These are phyloP conservation scores for Fusarium pseudoanthophilum DNA, from an alignment of 2,329 filamentous ascomycete species.

Conservation along the genomic window DNA sequence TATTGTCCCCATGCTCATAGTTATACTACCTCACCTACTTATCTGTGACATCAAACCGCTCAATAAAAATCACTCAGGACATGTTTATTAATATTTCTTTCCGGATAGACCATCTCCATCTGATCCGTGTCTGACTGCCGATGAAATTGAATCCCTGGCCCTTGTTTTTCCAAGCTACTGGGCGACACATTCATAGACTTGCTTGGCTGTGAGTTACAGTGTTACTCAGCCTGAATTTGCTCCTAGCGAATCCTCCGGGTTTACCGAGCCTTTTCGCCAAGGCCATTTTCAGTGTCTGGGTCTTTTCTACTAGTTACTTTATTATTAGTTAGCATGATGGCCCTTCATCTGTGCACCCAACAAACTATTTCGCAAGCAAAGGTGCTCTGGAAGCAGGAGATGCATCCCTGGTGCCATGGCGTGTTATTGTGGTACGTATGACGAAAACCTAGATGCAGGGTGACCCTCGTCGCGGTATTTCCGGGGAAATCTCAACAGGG, in stretches of 20 bases:
- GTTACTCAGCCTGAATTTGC: constrained; percentile 21
- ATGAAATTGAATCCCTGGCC: constrained; percentile 17
- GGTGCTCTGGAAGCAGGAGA: constrained; percentile 29
- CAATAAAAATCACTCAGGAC: not conserved
- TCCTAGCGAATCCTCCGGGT: constrained; percentile 15
- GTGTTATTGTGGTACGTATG: not conserved
- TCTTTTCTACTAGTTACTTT: not conserved
- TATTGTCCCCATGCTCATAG: constrained; percentile 20
- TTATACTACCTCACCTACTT: constrained; percentile 10
- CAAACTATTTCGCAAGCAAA: constrained; percentile 13
- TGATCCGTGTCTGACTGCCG: not conserved
- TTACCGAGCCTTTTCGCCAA: constrained; percentile 24
- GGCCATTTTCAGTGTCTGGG: not conserved
- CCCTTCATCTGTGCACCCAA: not conserved
- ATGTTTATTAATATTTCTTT: not conserved
- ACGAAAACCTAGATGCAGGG: constrained; percentile 17
- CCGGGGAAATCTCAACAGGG: constrained; percentile 28
- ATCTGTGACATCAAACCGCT: constrained; percentile 1
- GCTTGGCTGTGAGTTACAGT: not conserved
- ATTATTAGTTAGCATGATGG: not conserved
- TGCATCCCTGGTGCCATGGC: not conserved
- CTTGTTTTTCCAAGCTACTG: constrained; percentile 32
- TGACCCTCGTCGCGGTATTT: constrained; percentile 42
- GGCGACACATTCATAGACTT: not conserved
- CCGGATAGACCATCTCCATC: not conserved